Evolutionary conservation across 2,329 filamentous ascomycete species (phyloP).

Genomic region (Pseudocercospora macadamiae): DNA sequence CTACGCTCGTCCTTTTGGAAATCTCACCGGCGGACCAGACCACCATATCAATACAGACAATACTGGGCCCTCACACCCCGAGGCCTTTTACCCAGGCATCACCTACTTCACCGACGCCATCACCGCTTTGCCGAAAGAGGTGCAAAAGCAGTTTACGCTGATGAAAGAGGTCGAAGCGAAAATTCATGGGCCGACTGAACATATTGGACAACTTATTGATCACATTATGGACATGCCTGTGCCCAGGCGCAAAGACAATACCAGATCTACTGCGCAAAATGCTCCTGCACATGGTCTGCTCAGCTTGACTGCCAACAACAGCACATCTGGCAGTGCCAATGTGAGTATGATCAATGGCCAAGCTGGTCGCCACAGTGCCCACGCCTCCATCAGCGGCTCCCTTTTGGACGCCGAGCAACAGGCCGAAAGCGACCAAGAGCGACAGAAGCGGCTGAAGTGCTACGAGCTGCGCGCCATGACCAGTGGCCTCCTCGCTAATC

Average conservation of each 20-base stretch:
- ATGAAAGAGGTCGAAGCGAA: constrained; percentile 98
- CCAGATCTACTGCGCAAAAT: constrained; percentile 8
- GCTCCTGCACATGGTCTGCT: constrained; percentile 24
- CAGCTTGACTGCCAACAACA: constrained; percentile 45
- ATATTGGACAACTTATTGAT: constrained; percentile 74
- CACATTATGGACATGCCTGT: constrained; percentile 56
- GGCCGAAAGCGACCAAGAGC: constrained; percentile 50
- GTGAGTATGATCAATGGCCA: constrained; percentile 44
- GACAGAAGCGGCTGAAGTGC: constrained; percentile 55
- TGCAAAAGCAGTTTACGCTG: constrained; percentile 92
- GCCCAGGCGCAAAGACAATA: constrained; percentile 39
- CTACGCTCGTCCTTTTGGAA: constrained; percentile 54
- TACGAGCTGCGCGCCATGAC: constrained; percentile 77
- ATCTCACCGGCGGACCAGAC: constrained; percentile 41
- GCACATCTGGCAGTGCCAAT: constrained; percentile 41
- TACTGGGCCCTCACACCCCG: constrained; percentile 30
- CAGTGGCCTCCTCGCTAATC: constrained; percentile 80
- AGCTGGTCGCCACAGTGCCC: constrained; percentile 27
- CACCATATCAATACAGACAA: constrained; percentile 31
- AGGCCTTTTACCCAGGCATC: constrained; percentile 66
- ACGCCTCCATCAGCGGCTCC: constrained; percentile 32
- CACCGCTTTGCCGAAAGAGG: constrained; percentile 88
- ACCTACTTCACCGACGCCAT: constrained; percentile 87
- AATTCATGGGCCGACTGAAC: constrained; percentile 83
- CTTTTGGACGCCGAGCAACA: constrained; percentile 31